phyloP scores from a whole-genome alignment of 768 basidiomycete species.

The Amanita phalloides region DNA sequence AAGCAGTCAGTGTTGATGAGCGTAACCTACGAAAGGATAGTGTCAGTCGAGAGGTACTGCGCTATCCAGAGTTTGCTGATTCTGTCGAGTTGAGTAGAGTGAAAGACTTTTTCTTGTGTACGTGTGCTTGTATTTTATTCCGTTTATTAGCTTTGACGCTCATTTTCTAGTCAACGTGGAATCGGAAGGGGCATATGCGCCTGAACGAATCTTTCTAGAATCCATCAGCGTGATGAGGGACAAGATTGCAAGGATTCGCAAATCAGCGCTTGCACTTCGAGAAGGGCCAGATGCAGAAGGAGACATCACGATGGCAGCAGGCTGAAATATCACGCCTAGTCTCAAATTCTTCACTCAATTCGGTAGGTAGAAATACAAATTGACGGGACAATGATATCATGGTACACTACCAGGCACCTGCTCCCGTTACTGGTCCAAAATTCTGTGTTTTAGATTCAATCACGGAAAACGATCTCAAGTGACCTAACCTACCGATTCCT shows the following conservation, averaged over 20 bases:
- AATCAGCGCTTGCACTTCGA: constrained; percentile 48
- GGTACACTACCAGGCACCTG: constrained; percentile 1
- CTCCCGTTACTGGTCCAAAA: not conserved
- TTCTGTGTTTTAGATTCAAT: not conserved
- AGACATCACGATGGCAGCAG: constrained; percentile 42
- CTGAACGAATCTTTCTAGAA: constrained; percentile 74
- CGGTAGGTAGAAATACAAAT: not conserved
- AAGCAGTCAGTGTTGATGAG: constrained; percentile 51
- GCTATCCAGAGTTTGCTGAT: constrained; percentile 84
- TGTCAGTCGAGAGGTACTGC: constrained; percentile 84
- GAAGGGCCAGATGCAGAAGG: constrained; percentile 16
- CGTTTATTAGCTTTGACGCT: not conserved
- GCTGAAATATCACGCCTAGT: not conserved
- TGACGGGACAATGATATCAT: not conserved
- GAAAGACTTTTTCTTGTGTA: constrained; percentile 89
- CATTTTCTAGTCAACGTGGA: constrained; percentile 66
- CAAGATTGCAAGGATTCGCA: constrained; percentile 55
- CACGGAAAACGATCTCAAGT: not conserved
- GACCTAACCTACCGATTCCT: constrained; percentile 20
- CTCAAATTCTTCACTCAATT: no score
- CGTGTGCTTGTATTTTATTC: constrained; percentile 15
- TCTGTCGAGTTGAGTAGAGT: constrained; percentile 77
- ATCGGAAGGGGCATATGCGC: constrained; percentile 81
- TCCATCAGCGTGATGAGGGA: constrained; percentile 72
- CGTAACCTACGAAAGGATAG: constrained; percentile 70